These are phyloP conservation scores for Aegilops longissima DNA, from an alignment of 176 grass and related monocot species.

Conservation along the genomic window DNA sequence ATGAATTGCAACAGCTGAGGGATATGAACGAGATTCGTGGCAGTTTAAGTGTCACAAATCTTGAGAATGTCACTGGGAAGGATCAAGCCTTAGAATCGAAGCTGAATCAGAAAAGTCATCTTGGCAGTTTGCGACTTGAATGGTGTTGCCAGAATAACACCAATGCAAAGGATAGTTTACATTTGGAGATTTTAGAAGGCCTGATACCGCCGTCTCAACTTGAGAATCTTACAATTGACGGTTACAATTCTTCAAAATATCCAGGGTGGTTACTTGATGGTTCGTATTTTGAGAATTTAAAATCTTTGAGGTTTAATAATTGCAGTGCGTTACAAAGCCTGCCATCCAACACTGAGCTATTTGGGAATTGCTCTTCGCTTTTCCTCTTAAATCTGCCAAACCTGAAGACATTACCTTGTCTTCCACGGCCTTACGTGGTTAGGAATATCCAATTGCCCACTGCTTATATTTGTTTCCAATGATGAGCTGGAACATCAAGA, in stretches of 20 bases:
- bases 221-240: accelerated
- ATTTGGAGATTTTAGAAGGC: too few relatives aligned
- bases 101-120: too few relatives aligned
- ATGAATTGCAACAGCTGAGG: too few relatives aligned
- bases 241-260: background rate
- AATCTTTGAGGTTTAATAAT: background rate
- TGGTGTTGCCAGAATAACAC: too few relatives aligned
- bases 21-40: too few relatives aligned
- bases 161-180: too few relatives aligned
- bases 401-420: background rate
- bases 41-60: too few relatives aligned
- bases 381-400: accelerated
- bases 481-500: too few relatives aligned
- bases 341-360: background rate
- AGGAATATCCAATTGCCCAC: background rate
- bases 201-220: background rate
- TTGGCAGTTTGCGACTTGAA: too few relatives aligned
- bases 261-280: conserved; percentile 17
- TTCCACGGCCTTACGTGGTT: background rate
- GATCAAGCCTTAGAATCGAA: too few relatives aligned
- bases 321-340: background rate
- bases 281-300: background rate
- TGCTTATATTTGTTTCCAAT: too few relatives aligned
- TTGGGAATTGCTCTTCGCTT: background rate
- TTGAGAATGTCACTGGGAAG: too few relatives aligned